Conservation (phyloP, 2,329 filamentous ascomycete species). For the Diaporthe destruens region DNA sequence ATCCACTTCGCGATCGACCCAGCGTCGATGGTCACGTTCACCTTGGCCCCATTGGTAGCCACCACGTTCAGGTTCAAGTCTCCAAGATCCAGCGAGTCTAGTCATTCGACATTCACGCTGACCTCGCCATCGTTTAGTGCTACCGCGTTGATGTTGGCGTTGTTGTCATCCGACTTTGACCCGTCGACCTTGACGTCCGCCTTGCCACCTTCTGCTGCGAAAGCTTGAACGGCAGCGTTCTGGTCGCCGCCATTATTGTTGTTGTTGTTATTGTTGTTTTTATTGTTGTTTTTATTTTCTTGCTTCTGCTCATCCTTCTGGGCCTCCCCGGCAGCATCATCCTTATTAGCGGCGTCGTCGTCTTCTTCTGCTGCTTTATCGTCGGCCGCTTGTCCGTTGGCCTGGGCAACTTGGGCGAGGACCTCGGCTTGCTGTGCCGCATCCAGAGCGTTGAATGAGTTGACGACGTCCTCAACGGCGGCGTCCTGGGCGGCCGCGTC, state of each 20-base stretch:
- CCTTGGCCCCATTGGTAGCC: slow-evolving; percentile 13
- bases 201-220: slow-evolving; percentile 6
- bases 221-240: neutral
- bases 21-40: slow-evolving; percentile 10
- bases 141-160: slow-evolving; percentile 24
- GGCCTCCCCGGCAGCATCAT: too few species aligned
- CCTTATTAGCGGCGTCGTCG: neutral
- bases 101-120: slow-evolving; percentile 16
- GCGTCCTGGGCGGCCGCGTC: slow-evolving; percentile 1
- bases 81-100: slow-evolving; percentile 21
- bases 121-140: slow-evolving; percentile 12
- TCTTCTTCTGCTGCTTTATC: neutral
- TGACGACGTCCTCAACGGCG: neutral
- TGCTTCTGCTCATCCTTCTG: neutral
- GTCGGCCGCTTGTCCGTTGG: neutral
- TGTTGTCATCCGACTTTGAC: slow-evolving; percentile 5
- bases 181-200: slow-evolving; percentile 19
- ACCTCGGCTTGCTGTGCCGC: neutral
- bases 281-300: neutral
- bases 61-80: slow-evolving; percentile 21
- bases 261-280: neutral
- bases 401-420: slow-evolving; percentile 7
- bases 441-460: slow-evolving; percentile 2
- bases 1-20: slow-evolving; percentile 18
- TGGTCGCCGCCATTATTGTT: slow-evolving; percentile 10